These are phyloP conservation scores for Gossypium lobatum DNA, from an alignment of 441 rosid species.

Conservation along the genomic window DNA sequence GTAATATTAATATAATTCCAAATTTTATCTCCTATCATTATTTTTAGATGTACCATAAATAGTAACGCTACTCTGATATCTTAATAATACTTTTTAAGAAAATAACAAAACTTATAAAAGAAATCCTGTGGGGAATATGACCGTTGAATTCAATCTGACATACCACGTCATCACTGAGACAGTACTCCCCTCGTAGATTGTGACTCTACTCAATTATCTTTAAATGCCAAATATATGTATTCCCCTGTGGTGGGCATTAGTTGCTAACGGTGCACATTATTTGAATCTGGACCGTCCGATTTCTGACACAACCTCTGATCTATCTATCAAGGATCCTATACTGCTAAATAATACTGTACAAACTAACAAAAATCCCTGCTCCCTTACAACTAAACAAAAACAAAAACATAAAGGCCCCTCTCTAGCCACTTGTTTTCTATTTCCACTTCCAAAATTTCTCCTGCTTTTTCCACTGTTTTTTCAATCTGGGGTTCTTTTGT, in stretches of 20 bases:
- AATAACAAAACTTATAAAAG: background rate
- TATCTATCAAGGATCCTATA: background rate
- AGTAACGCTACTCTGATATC: too few relatives aligned
- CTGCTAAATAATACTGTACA: too few relatives aligned
- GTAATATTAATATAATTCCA: too few relatives aligned
- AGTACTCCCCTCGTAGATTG: constrained; percentile 17
- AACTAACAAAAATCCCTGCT: background rate
- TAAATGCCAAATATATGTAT: background rate
- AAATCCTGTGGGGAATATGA: background rate
- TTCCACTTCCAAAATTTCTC: constrained; percentile 10
- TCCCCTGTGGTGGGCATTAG: constrained; percentile 1
- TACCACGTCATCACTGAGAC: constrained; percentile 17
- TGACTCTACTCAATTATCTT: background rate
- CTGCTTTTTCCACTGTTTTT: background rate
- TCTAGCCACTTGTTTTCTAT: background rate
- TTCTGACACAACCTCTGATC: constrained; percentile 7
- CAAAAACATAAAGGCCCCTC: background rate
- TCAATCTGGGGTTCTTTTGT: constrained; percentile 8
- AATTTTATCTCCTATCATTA: too few relatives aligned
- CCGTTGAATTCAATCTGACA: constrained; percentile 18
- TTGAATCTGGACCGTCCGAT: constrained; percentile 9
- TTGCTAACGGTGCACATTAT: background rate
- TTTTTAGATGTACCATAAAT: too few relatives aligned
- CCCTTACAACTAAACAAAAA: background rate
- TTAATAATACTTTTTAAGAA: too few relatives aligned